phyloP scores from a whole-genome alignment of 129 eudicot species.

The Silybum marianum region DNA sequence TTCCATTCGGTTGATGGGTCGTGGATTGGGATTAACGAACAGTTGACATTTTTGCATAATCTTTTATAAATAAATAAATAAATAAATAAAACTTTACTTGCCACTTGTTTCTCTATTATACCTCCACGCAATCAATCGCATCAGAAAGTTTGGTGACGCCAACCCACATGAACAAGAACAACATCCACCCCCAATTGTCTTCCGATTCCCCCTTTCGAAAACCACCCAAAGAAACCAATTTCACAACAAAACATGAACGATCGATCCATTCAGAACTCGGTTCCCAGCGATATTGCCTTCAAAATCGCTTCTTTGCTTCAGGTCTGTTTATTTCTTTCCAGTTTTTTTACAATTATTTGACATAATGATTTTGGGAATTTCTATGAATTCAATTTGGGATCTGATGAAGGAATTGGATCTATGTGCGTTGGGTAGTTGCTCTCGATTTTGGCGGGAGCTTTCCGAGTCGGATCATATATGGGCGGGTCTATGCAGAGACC shows the following conservation, averaged over 20 bases:
- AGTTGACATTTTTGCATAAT: not conserved
- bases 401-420: constrained; percentile 67
- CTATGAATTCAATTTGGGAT: constrained; percentile 17
- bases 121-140: constrained; percentile 45
- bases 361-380: not conserved
- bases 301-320: constrained; percentile 74
- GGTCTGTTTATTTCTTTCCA: constrained; percentile 33
- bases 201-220: constrained; percentile 1
- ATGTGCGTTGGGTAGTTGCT: constrained; percentile 81
- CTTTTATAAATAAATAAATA: not conserved
- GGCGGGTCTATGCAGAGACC: constrained; percentile 63
- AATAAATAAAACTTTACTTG: not conserved
- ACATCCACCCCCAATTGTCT: constrained; percentile 2
- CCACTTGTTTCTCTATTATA: not conserved
- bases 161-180: constrained; percentile 25
- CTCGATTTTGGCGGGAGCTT: constrained; percentile 80
- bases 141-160: constrained; percentile 14
- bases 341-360: not conserved
- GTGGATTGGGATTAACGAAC: too few species aligned
- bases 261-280: constrained; percentile 38
- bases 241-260: constrained; percentile 28
- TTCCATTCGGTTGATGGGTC: too few species aligned
- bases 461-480: constrained; percentile 84
- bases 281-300: constrained; percentile 78
- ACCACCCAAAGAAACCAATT: too few species aligned